phyloP scores from a whole-genome alignment of 257 asterid species.

The Leonotis leonurus region DNA sequence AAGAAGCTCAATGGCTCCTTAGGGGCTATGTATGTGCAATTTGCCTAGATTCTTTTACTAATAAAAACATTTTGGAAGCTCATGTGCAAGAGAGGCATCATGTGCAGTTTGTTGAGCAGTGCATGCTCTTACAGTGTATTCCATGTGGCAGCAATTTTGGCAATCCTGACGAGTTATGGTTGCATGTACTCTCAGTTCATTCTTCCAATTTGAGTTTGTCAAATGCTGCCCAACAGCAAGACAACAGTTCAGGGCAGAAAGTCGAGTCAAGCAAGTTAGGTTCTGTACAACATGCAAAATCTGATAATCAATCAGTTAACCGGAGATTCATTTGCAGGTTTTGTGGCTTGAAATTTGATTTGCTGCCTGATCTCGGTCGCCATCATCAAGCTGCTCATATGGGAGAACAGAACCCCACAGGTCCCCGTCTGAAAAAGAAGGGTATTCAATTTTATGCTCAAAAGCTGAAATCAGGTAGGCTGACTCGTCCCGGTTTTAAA shows the following conservation, averaged over 20 bases:
- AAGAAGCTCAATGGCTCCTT: slow-evolving; percentile 93
- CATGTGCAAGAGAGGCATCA: slow-evolving; percentile 95
- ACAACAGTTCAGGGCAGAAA: slow-evolving; percentile 24
- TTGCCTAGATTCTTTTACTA: slow-evolving; percentile 92
- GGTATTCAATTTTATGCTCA: slow-evolving; percentile 74
- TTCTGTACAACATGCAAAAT: slow-evolving; percentile 23
- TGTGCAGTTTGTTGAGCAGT: slow-evolving; percentile 80
- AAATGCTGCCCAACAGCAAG: slow-evolving; percentile 33
- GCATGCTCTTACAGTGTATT: slow-evolving; percentile 95
- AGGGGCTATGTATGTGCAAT: slow-evolving; percentile 97
- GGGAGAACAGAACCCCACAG: slow-evolving; percentile 47
- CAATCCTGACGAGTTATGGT: slow-evolving; percentile 77
- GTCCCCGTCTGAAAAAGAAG: slow-evolving; percentile 63
- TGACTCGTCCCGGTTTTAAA: slow-evolving; percentile 66
- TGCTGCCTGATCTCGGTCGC: slow-evolving; percentile 98
- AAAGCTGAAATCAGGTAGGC: slow-evolving; percentile 78
- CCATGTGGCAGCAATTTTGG: slow-evolving; percentile 87
- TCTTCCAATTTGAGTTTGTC: slow-evolving; percentile 48
- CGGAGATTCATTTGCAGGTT: slow-evolving; percentile 74
- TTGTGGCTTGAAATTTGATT: slow-evolving; percentile 94
- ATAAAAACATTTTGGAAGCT: slow-evolving; percentile 77
- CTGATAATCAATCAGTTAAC: slow-evolving; percentile 38
- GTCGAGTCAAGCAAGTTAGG: slow-evolving; percentile 29
- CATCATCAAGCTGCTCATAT: slow-evolving; percentile 99
- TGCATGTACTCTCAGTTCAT: slow-evolving; percentile 74